Conservation (phyloP, 805 yeast genomes). For the Yueomyces sinensis region DNA sequence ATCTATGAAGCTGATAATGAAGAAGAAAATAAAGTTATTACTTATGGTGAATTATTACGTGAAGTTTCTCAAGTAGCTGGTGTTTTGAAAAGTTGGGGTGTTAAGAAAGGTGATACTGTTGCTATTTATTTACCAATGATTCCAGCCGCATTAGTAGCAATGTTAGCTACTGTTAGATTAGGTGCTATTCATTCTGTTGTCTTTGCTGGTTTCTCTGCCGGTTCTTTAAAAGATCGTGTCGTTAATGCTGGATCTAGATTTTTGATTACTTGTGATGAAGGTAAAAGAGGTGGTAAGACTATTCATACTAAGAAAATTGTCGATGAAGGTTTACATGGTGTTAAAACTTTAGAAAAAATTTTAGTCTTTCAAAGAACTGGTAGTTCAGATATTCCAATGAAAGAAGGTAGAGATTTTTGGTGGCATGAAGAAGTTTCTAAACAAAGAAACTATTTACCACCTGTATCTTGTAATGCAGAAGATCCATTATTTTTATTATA, state of each 20-base stretch:
- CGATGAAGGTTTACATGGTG: constrained; percentile 59
- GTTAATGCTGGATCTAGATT: constrained; percentile 59
- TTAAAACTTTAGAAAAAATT: constrained; percentile 57
- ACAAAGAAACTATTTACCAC: constrained; percentile 58
- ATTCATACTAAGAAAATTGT: constrained; percentile 71
- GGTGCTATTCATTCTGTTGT: constrained; percentile 82
- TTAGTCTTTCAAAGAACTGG: constrained; percentile 68
- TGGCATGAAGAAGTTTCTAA: constrained; percentile 62
- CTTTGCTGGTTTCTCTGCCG: constrained; percentile 73
- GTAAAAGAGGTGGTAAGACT: constrained; percentile 71
- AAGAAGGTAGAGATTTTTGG: constrained; percentile 52
- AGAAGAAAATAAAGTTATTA: constrained; percentile 41
- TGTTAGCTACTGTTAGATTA: constrained; percentile 65
- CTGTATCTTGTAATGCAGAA: constrained; percentile 64
- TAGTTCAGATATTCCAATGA: constrained; percentile 30
- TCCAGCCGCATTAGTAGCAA: constrained; percentile 62
- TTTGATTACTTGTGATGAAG: constrained; percentile 71
- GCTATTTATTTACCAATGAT: constrained; percentile 83
- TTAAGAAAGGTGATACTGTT: constrained; percentile 71
- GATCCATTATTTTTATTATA: constrained; percentile 71
- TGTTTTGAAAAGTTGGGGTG: constrained; percentile 48
- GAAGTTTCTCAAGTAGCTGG: constrained; percentile 64
- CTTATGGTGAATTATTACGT: constrained; percentile 59
- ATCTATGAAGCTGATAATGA: constrained; percentile 69
- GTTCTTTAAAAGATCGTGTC: constrained; percentile 58